A percentile compares a stretch with the other conserved stretches of the same genome.
Conservation (phyloP, 306 rosid species). For the Pachyrhizus erosus region DNA sequence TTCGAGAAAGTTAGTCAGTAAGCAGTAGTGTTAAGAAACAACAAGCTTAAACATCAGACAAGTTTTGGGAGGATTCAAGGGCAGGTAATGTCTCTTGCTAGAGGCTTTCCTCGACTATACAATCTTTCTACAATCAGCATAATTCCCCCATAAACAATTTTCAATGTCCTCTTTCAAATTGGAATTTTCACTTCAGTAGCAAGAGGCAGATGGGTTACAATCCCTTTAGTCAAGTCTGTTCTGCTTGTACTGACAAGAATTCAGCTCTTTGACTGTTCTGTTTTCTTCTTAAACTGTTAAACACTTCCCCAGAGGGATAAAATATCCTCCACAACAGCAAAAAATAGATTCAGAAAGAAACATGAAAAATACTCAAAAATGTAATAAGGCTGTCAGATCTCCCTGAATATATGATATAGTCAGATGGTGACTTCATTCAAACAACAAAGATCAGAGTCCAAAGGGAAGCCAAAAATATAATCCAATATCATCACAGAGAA, state of each 20-base stretch:
- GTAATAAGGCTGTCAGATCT: background rate
- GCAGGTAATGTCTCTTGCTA: background rate
- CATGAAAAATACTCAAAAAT: background rate
- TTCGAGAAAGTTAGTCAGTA: background rate
- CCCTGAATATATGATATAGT: background rate
- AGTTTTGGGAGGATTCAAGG: slow-evolving; percentile 1
- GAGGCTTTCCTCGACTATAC: background rate
- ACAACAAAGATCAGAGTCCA: background rate
- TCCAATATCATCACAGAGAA: background rate
- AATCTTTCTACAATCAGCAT: slow-evolving; percentile 5
- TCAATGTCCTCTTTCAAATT: background rate
- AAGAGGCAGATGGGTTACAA: background rate
- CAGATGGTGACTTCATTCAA: background rate
- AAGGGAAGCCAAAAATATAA: background rate
- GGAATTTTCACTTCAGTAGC: background rate
- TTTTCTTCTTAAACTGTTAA: background rate
- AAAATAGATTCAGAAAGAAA: background rate
- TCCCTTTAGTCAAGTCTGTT: background rate
- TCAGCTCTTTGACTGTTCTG: background rate
- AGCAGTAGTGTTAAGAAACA: background rate
- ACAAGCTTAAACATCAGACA: background rate
- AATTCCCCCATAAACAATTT: background rate
- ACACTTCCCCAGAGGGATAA: background rate
- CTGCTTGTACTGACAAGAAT: background rate
- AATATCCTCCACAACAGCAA: background rate